A percentile compares a stretch with the other conserved stretches of the same genome.
These are phyloP conservation scores for Yamadazyma takamatsuzukensis DNA, from an alignment of 805 yeast genomes.

Conservation along the genomic window DNA sequence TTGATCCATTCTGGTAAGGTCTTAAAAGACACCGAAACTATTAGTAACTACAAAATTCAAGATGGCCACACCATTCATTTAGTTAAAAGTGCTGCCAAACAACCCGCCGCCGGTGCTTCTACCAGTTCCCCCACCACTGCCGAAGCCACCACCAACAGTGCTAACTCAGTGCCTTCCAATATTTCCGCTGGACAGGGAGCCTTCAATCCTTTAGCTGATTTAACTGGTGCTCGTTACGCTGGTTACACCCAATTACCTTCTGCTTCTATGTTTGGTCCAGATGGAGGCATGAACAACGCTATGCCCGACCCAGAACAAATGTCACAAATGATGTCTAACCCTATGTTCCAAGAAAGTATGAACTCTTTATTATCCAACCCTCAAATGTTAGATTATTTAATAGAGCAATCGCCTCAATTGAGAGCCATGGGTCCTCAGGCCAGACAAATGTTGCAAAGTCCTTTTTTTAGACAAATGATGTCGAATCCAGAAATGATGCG, in stretches of 20 bases:
- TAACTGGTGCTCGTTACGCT: constrained; percentile 95
- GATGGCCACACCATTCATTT: constrained; percentile 85
- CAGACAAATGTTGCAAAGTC: constrained; percentile 80
- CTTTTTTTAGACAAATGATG: constrained; percentile 66
- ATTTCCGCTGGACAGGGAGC: constrained; percentile 86
- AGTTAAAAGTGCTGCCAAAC: constrained; percentile 68
- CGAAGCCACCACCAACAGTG: constrained; percentile 14
- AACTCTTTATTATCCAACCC: constrained; percentile 82
- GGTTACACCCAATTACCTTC: constrained; percentile 87
- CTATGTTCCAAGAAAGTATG: constrained; percentile 78
- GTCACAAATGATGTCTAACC: constrained; percentile 71
- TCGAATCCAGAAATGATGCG: constrained; percentile 84
- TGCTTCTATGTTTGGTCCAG: constrained; percentile 88
- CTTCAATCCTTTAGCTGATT: constrained; percentile 84
- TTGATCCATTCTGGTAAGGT: constrained; percentile 93
- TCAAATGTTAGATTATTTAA: constrained; percentile 78
- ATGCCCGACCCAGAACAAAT: constrained; percentile 76
- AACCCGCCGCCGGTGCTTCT: constrained; percentile 23
- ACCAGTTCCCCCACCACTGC: constrained; percentile 13
- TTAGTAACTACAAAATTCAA: constrained; percentile 75
- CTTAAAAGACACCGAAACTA: constrained; percentile 75
- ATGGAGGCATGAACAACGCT: constrained; percentile 77
- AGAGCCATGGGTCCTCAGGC: constrained; percentile 87
- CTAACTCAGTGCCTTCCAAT: constrained; percentile 58
- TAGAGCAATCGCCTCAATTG: constrained; percentile 78